phyloP scores from a whole-genome alignment of 106 monocot genomes.

The Dendrobium nobile region DNA sequence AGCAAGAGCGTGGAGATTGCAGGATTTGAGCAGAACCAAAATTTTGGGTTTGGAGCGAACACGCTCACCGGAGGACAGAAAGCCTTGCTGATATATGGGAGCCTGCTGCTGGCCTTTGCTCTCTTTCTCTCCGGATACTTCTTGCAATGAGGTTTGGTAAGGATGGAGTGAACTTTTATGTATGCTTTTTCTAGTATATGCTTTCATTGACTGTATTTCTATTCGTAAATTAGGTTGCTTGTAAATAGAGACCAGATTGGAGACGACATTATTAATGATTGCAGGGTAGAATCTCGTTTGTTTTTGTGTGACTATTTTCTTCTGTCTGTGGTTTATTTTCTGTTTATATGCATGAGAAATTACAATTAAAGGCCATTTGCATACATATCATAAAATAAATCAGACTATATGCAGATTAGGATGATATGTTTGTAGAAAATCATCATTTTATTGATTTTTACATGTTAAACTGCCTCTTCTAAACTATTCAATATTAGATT shows the following conservation, averaged over 20 bases:
- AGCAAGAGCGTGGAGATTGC: conserved; percentile 94
- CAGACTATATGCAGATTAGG: no score
- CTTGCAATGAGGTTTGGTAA: conserved; percentile 42
- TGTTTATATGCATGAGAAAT: not conserved
- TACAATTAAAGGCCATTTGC: not conserved
- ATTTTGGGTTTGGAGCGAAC: conserved; percentile 79
- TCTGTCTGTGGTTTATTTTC: not conserved
- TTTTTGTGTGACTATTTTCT: no score
- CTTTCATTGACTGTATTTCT: not conserved
- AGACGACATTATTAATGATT: no score
- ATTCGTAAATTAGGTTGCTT: no score
- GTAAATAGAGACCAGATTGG: no score
- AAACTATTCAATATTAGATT: no score
- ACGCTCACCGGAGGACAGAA: conserved; percentile 78
- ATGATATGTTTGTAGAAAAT: no score
- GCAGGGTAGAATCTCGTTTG: no score
- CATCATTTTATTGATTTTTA: no score
- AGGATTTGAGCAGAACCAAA: conserved; percentile 92
- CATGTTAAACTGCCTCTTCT: no score
- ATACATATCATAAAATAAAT: no score
- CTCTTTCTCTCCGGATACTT: conserved; percentile 86
- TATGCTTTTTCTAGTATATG: not conserved
- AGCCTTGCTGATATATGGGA: conserved; percentile 67
- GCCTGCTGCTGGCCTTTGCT: conserved; percentile 46
- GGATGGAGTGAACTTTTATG: not conserved